A percentile compares a stretch with the other conserved stretches of the same genome.
Evolutionary conservation across 2,329 filamentous ascomycete species (phyloP).

Genomic region (Colletotrichum magnum): DNA sequence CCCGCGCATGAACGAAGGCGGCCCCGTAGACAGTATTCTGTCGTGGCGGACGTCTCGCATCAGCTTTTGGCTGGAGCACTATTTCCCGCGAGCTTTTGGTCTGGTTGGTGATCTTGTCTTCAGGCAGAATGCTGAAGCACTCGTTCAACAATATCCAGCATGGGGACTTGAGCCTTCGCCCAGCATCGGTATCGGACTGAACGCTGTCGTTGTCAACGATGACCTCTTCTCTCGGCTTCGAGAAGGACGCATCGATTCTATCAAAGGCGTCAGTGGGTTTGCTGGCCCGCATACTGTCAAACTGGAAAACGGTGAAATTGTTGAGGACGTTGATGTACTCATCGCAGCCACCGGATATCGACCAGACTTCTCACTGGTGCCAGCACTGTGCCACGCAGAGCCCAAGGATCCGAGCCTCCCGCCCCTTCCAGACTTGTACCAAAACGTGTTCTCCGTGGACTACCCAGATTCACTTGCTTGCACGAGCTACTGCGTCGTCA

Average conservation of each 20-base stretch:
- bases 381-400: slow-evolving; percentile 44
- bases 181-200: neutral
- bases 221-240: slow-evolving; percentile 15
- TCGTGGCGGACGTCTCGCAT: slow-evolving; percentile 43
- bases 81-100: slow-evolving; percentile 36
- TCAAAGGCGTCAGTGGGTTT: slow-evolving; percentile 38
- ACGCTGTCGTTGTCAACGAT: slow-evolving; percentile 15
- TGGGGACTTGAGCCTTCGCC: slow-evolving; percentile 22
- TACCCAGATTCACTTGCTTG: slow-evolving; percentile 61
- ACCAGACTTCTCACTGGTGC: slow-evolving; percentile 48
- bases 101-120: neutral
- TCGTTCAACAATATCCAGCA: slow-evolving; percentile 3
- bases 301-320: slow-evolving; percentile 46
- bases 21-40: slow-evolving; percentile 42
- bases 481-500: slow-evolving; percentile 53
- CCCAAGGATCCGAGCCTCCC: slow-evolving; percentile 45
- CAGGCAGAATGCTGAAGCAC: neutral
- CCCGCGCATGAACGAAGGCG: slow-evolving; percentile 42
- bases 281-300: slow-evolving; percentile 45
- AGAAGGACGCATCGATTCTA: slow-evolving; percentile 13
- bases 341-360: slow-evolving; percentile 54
- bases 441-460: slow-evolving; percentile 60
- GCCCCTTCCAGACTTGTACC: slow-evolving; percentile 55
- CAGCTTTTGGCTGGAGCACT: slow-evolving; percentile 40
- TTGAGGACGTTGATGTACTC: slow-evolving; percentile 48